Evolutionary conservation across 257 asterid species (phyloP), one percentile per base, ranked within the genome.

Genomic region (Mentha longifolia): DNA sequence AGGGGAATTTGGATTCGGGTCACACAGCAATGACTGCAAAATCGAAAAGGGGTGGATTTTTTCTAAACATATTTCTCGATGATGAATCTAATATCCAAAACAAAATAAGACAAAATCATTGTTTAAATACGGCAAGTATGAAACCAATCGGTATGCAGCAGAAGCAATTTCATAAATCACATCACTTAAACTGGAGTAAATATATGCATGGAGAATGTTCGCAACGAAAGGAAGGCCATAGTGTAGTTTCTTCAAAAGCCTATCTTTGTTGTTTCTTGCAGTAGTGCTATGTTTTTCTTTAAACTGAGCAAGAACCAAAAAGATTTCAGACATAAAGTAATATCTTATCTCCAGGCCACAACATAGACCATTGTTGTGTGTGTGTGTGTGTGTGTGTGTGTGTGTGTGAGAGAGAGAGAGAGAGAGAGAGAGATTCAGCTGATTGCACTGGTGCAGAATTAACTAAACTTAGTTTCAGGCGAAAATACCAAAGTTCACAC

Each of bases 1-100:
- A 0, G 97, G 96, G 42, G 96, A 89, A 81, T 91, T 91, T 0
- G 97, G 96, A 67, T 91, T 91, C 7, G 97, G 97, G 68, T 91
- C 97, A 50, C 97, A 91, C 74, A 91, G 77, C 81, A 88, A 77
- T 15, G 97, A 90, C 97, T 90, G 84, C 77, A 79, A 69, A 35
- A 28, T 33, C 69, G 28, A 10, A 41, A 78, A 50, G 43, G 72
- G n/a, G 54, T 42, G 11, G 43, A 14, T 33, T 43, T 49, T 64
- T 41, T 19, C 31, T 22, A 16, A 42, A 22, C 54, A n/a, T n/a
- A 39, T n/a, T 6, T 37, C 9, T 20, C 4, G 5, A 28, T 33
- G 50, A 17, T 14, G 22, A 31, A 49, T 16, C 49, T n/a, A 20
- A 51, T 35, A 7, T 35, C 13, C 49, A 19, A 33, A 17, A 17